Evolutionary conservation across 2,329 filamentous ascomycete genomes (phyloP), one percentile per base, ranked within the genome.

Genomic region (Microdochium paspali): DNA sequence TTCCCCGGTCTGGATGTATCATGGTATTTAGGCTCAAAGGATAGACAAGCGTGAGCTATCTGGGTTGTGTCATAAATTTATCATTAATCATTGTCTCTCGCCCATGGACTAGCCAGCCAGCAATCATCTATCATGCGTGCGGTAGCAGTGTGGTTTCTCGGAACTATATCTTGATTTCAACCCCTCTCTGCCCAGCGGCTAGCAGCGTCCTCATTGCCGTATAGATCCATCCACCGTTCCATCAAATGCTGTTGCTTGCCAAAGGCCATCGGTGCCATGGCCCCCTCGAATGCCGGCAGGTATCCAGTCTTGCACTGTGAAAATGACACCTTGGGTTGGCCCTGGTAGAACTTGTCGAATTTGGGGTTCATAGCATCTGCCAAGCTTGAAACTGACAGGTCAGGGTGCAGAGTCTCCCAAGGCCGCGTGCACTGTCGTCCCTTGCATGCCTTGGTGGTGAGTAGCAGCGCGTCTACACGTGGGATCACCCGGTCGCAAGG

Each of bases 271-370:
- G 48, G 47, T 4, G 49, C 18, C 4, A 54, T 56, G 12, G 55
- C 55, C 1, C 58, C 58, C 49, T 60, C 58, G 4, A 52, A 53
- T 15, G 56, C 54, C 10, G 46, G 23, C 2, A 60, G 24, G 31
- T 57, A 58, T 12, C 58, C 58, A 23, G 55, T 46, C 5, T 53
- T 1, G 51, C 50, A 32, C 46, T 43, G 2, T 39, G 24, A 31
- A 26, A 21, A 24, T 12, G 24, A 45, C 15, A 49, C 39, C 35
- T 10, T 43, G 7, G 24, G n/a, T 20, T 40, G 35, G n/a, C 18
- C 35, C 13, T 21, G 10, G 35, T 40, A 40, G 35, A 40, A 40
- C 23, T 44, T 24, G 42, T 44, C 42, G 20, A 25, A 44, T 24
- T 26, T 44, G 23, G 42, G 23, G 7, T 44, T 13, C 42, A 44